Evolutionary conservation across 257 asterid genomes (phyloP).

Genomic region (Nicotiana knightiana): DNA sequence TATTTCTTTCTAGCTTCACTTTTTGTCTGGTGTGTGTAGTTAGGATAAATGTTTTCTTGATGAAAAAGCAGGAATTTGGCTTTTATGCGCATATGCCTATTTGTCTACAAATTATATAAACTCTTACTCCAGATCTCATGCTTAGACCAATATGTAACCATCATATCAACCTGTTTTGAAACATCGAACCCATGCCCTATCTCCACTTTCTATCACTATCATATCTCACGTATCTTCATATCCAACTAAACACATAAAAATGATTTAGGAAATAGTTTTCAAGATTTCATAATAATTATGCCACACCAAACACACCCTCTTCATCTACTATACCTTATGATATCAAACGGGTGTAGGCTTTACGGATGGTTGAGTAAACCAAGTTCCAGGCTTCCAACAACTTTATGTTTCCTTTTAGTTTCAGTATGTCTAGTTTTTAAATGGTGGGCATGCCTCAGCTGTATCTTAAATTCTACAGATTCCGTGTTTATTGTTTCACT

Average conservation of each 20-base stretch:
- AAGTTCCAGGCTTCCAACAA: neutral
- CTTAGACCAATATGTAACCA: neutral
- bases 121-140: neutral
- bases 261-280: neutral
- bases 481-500: neutral
- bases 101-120: neutral
- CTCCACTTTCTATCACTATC: neutral
- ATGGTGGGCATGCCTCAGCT: neutral
- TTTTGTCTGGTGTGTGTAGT: neutral
- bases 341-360: neutral
- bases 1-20: neutral
- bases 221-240: neutral
- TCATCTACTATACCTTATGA: neutral
- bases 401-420: neutral
- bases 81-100: neutral
- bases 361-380: neutral
- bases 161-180: neutral
- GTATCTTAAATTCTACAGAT: slow-evolving; percentile 5
- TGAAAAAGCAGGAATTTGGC: neutral
- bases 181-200: neutral
- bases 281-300: neutral
- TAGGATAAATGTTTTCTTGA: neutral
- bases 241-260: neutral
- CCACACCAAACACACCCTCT: neutral
- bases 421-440: neutral